A percentile compares a stretch with the other conserved stretches of the same genome.
Conservation (phyloP, 2,329 filamentous ascomycete species). For the Aureobasidium sp. region DNA sequence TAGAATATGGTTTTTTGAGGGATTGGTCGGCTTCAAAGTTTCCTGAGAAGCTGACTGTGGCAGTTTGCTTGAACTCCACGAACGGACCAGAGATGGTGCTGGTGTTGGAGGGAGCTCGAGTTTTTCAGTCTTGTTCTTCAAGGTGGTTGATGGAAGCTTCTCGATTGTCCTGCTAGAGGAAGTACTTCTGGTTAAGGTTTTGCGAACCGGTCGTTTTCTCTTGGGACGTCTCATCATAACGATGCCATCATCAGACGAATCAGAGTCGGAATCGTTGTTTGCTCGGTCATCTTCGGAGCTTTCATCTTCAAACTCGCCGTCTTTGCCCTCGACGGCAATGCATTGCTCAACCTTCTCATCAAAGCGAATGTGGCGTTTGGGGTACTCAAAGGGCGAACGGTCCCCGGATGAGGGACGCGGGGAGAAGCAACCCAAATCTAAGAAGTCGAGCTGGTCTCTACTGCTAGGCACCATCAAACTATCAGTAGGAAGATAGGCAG, state of each 20-base stretch:
- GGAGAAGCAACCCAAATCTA: slow-evolving; percentile 48
- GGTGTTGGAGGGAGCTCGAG: slow-evolving; percentile 50
- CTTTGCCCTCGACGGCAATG: slow-evolving; percentile 83
- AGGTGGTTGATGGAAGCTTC: slow-evolving; percentile 75
- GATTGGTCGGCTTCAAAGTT: slow-evolving; percentile 63
- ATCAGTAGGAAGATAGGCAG: slow-evolving; percentile 59
- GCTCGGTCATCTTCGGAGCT: slow-evolving; percentile 30
- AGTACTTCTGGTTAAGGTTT: slow-evolving; percentile 43
- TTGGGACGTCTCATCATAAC: slow-evolving; percentile 70
- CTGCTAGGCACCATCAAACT: slow-evolving; percentile 53
- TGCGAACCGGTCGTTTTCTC: slow-evolving; percentile 38
- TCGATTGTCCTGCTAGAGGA: slow-evolving; percentile 73
- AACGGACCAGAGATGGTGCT: slow-evolving; percentile 31
- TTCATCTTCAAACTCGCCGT: slow-evolving; percentile 61
- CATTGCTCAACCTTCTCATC: slow-evolving; percentile 94
- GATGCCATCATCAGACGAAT: slow-evolving; percentile 57
- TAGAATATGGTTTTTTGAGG: slow-evolving; percentile 57
- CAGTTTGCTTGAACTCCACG: slow-evolving; percentile 31
- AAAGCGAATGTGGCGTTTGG: slow-evolving; percentile 86
- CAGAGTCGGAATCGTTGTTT: slow-evolving; percentile 39
- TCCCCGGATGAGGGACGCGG: slow-evolving; percentile 50
- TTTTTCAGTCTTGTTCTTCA: slow-evolving; percentile 74
- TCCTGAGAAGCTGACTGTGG: slow-evolving; percentile 76
- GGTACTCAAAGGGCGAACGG: slow-evolving; percentile 53
- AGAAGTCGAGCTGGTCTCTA: slow-evolving; percentile 49